Base-by-base conservation (phyloP, 176 grass and related monocot species). In the Eragrostis nindensis region DNA sequence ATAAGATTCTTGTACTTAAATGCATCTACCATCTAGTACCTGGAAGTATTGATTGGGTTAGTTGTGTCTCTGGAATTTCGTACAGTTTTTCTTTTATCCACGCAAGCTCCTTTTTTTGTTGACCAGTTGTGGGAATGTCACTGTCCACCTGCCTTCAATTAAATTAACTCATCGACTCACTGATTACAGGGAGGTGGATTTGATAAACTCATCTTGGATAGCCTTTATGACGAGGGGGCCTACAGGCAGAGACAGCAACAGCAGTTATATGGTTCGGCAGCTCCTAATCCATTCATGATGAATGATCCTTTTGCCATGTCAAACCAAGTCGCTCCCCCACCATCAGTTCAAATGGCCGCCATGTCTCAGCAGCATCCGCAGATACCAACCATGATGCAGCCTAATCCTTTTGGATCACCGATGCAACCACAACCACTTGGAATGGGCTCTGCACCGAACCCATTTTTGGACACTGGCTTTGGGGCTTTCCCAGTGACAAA, bases 281-380 rank as follows among this genome's bases (percentile, higher is more conserved):
- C 82, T 32, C 85, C 88, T 78, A 96, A 99, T 30, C 97, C 97
- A 30, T 99, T 96, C 79, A 90, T 96, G 93, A 70, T 74, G 49
- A 87, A 80, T 21, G 93, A 92, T 84, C 89, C 93, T 75, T 99
- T 99, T 5, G 65, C 80, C 1, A 85, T 91, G 85, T 96, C 97
- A 2, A 93, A 73, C 50, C 92, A 96, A 55, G 84, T 99, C 10
- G 88, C 91, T 4, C 78, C 90, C 7, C 91, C 88, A 1, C 90
- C 93, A 15, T 89, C 91, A 5, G 97, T 99, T 88, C 96, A 99
- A 85, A 99, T 93, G 92, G 88, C 90, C 45, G 70, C 90, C 57
- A 91, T 99, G 88, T 82, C 88, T 66, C 88, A 92, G 74, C 92
- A 92, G 63, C 92, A 95, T 76, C 92, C 81, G 47, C 90, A 91